Evolutionary conservation across 2,329 filamentous ascomycete genomes (phyloP), one percentile per base, ranked within the genome.

Genomic region (Alternaria triticina): DNA sequence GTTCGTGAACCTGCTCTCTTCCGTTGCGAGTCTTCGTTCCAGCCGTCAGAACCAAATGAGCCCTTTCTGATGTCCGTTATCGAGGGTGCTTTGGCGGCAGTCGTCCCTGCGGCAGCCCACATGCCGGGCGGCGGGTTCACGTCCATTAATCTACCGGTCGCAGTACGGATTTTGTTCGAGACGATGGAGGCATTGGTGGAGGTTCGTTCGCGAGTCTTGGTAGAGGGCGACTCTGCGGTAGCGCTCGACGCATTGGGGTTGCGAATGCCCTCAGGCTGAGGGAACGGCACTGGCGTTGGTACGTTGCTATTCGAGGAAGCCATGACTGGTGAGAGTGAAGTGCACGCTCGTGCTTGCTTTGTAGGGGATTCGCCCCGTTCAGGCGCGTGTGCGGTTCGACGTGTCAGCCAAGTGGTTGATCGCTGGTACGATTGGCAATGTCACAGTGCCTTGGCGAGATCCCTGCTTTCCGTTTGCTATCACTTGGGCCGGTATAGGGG

Each of bases 51-150:
- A 25, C 74, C 72, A 59, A 79, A 79, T 12, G 75, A 77, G 28
- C 78, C 78, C 55, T 69, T 72, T 46, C 83, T 73, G 30, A 84
- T 83, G 47, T 84, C 82, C 47, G 71, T 68, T 20, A 84, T 59
- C 1, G 81, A 81, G 5, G 82, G 82, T 13, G 82, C 81, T 64
- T 76, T 80, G 9, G 81, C 75, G 13, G 77, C 81, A 6, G 75
- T 75, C 8, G 69, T 74, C 12, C 81, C 82, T 2, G 81, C 81
- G 1, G 83, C 82, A n/a, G 82, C 81, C 81, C 79, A 82, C 76
- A 82, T 81, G 44, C 82, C 80, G 0, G 77, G 75, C 4, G 81
- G 81, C 8, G 77, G 74, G 49, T 78, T 69, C 7, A 79, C 72
- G 23, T 81, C 77, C 68, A 81, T 79, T 30, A 79, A 62, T 64